phyloP scores from a whole-genome alignment of 2,329 filamentous ascomycete genomes.

The Teratosphaeria zuluensis region DNA sequence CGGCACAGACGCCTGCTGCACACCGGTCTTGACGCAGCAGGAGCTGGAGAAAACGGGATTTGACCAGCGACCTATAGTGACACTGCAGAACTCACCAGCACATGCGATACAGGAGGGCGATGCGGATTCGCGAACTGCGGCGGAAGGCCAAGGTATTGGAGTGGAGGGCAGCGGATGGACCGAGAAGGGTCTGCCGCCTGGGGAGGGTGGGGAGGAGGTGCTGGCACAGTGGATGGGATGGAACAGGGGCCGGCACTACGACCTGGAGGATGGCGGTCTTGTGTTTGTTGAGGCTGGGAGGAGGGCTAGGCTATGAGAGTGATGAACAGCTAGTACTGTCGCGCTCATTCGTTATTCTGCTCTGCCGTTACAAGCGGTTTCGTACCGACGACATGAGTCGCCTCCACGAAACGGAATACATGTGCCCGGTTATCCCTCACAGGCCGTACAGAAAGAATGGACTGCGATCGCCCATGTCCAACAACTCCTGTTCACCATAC shows the following conservation, averaged over 20 bases:
- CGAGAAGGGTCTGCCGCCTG: slow-evolving; percentile 50
- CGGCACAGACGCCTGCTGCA: slow-evolving; percentile 83
- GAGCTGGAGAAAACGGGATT: slow-evolving; percentile 59
- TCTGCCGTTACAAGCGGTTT: too few relatives aligned
- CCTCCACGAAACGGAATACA: too few relatives aligned
- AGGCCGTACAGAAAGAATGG: slow-evolving; percentile 48
- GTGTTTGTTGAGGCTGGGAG: slow-evolving; percentile 26
- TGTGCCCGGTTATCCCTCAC: slow-evolving; percentile 11
- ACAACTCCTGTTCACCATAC: slow-evolving; percentile 27
- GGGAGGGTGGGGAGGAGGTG: slow-evolving; percentile 61
- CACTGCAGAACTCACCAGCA: slow-evolving; percentile 59
- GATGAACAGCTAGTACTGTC: background rate
- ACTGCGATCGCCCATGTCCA: slow-evolving; percentile 29
- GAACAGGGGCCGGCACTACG: slow-evolving; percentile 61
- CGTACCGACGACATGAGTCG: too few relatives aligned
- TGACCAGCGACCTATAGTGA: slow-evolving; percentile 62
- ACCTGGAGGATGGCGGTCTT: slow-evolving; percentile 53
- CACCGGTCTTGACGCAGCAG: slow-evolving; percentile 67
- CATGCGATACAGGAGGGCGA: slow-evolving; percentile 48
- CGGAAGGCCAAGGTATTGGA: slow-evolving; percentile 54
- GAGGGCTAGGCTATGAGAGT: slow-evolving; percentile 6
- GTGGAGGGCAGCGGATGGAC: slow-evolving; percentile 59
- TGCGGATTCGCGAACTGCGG: slow-evolving; percentile 28
- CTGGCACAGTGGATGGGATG: slow-evolving; percentile 69
- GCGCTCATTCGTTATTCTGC: too few relatives aligned